A percentile compares a stretch with the other conserved stretches of the same genome.
Evolutionary conservation across 2,329 filamentous ascomycete genomes (phyloP).

Genomic region (Aspergillus pseudoviridinutans): DNA sequence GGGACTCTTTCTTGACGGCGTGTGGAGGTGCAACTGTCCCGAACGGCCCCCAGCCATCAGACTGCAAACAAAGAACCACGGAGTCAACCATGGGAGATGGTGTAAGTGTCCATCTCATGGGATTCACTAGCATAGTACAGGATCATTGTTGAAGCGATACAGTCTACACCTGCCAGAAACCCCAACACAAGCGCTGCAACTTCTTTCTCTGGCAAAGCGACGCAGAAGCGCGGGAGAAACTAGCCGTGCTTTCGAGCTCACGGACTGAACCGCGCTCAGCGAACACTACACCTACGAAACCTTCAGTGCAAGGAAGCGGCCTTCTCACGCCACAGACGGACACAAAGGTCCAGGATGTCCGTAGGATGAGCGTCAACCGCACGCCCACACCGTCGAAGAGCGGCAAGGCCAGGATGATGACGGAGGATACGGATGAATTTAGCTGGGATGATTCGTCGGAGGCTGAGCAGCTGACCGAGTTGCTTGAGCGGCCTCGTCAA

Average conservation of each 20-base stretch:
- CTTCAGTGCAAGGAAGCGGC: slow-evolving; percentile 12
- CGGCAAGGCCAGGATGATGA: slow-evolving; percentile 28
- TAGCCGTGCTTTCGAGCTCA: slow-evolving; percentile 47
- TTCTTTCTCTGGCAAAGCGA: slow-evolving; percentile 62
- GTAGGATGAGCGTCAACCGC: neutral
- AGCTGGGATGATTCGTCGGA: slow-evolving; percentile 36
- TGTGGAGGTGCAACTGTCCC: slow-evolving; percentile 55
- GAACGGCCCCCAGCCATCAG: slow-evolving; percentile 52
- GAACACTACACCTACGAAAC: slow-evolving; percentile 23
- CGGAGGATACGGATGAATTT: slow-evolving; percentile 33
- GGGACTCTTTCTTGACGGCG: slow-evolving; percentile 41
- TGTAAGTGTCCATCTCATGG: slow-evolving; percentile 32
- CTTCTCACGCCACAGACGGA: slow-evolving; percentile 35
- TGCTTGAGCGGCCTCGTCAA: slow-evolving; percentile 20
- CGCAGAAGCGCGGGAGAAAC: slow-evolving; percentile 51
- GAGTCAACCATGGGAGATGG: slow-evolving; percentile 53
- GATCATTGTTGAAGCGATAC: neutral
- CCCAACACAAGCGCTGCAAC: slow-evolving; percentile 46
- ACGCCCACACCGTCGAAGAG: slow-evolving; percentile 19
- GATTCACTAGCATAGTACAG: neutral
- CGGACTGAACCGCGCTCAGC: slow-evolving; percentile 39
- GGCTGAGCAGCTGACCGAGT: slow-evolving; percentile 24
- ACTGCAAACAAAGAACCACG: slow-evolving; percentile 56
- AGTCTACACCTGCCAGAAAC: slow-evolving; percentile 57
- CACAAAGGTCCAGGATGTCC: neutral